Percentiles rank a stretch among this genome's conserved stretches.
Evolutionary conservation across 768 basidiomycete genomes (phyloP).

Genomic region (Clavulina sp.): DNA sequence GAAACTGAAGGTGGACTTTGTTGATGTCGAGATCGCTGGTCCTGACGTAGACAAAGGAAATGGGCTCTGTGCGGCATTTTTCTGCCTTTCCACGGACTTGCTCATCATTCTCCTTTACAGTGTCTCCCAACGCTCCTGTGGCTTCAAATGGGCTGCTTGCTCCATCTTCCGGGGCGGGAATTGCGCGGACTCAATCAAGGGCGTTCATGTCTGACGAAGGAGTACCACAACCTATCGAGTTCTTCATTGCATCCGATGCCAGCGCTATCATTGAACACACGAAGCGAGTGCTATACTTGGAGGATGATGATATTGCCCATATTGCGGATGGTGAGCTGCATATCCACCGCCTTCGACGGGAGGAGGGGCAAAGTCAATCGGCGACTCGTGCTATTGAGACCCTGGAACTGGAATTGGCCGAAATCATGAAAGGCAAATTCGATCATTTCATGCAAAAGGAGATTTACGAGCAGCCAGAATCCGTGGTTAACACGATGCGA

Average conservation of each 20-base stretch:
- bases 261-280: conserved; percentile 96
- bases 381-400: conserved; percentile 92
- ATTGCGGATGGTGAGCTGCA: conserved; percentile 93
- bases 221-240: conserved; percentile 95
- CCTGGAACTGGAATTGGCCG: conserved; percentile 95
- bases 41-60: conserved; percentile 35
- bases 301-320: conserved; percentile 98
- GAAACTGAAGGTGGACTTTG: conserved; percentile 99
- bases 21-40: conserved; percentile 88
- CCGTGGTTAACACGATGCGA: conserved; percentile 99
- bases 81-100: background rate
- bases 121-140: conserved; percentile 25
- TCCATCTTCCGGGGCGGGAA: conserved; percentile 32
- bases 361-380: conserved; percentile 39
- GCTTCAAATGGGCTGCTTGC: conserved; percentile 36
- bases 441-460: conserved; percentile 99
- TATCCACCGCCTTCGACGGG: conserved; percentile 91
- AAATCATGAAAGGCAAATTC: conserved; percentile 99
- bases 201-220: conserved; percentile 99
- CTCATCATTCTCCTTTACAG: conserved; percentile 10
- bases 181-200: conserved; percentile 75
- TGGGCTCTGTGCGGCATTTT: conserved; percentile 27
- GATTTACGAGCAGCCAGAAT: conserved; percentile 97
- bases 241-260: conserved; percentile 97
- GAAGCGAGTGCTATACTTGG: conserved; percentile 94